Evolutionary conservation across 2,329 filamentous ascomycete genomes (phyloP), one percentile per base, ranked within the genome.

Genomic region (Calonectria leucothoes): DNA sequence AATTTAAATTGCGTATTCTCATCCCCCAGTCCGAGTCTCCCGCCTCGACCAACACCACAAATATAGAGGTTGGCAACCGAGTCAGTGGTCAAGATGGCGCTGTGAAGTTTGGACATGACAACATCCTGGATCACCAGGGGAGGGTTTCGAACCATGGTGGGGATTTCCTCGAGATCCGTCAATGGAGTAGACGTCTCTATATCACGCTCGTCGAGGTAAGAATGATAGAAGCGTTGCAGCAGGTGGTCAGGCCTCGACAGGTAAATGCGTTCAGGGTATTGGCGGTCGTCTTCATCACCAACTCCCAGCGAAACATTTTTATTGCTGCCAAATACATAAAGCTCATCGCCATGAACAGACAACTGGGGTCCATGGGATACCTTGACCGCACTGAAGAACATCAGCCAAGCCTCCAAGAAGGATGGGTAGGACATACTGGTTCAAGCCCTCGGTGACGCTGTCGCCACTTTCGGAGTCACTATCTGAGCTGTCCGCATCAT

Each of bases 271-370:
- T 98, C 97, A 0, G 97, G 97, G 80, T 94, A 98, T 76, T 98
- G 96, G 4, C 97, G 92, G 82, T 99, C 96, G 82, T 98, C 95
- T 80, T 97, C 94, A 81, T 99, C 96, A n/a, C 96, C 96, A 73
- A 98, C 93, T 1, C 97, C 97, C 27, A 99, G 90, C 0, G 94
- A 97, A 12, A 98, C 86, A 78, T 99, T 99, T 81, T 97, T 97
- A 85, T 98, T 99, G 84, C 96, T 98, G 64, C 97, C 97, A 84
- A 98, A 98, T 1, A 95, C 93, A 80, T 95, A 98, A 0, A 98
- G 87, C 81, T 99, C 97, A 80, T 98, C 95, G 11, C 95, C 96
- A 31, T 79, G 73, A 5, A 78, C 73, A 23, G 79, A 76, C 27
- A 73, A 73, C 8, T 74, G 75, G 27, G 66, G 52, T 42, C 75